Percentiles rank a stretch among this genome's conserved stretches.
These are phyloP conservation scores for Paramecium biaurelia DNA, from an alignment of 73 alveolate species.

Conservation along the genomic window DNA sequence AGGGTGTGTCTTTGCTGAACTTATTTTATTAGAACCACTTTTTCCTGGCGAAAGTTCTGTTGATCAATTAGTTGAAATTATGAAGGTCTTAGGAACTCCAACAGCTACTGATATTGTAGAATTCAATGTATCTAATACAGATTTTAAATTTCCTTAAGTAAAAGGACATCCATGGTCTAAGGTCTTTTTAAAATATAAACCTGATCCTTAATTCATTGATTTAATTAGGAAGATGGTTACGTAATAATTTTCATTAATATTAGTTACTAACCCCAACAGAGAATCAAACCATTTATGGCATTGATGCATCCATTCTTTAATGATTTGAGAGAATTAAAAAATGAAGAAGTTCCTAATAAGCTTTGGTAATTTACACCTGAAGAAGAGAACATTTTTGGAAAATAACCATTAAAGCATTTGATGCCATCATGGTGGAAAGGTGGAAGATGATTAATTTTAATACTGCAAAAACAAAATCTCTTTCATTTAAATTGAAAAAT, in stretches of 20 bases:
- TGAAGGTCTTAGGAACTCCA: constrained; percentile 89
- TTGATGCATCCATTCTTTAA: constrained; percentile 50
- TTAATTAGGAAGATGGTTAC: not conserved
- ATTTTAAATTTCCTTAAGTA: constrained; percentile 74
- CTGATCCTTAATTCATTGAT: constrained; percentile 36
- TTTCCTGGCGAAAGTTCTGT: constrained; percentile 85
- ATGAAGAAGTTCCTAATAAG: not conserved
- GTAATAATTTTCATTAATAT: not conserved
- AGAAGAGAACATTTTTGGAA: constrained; percentile 38
- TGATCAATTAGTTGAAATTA: constrained; percentile 81
- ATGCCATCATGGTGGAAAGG: not conserved
- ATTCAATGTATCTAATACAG: constrained; percentile 86
- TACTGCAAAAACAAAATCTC: not conserved
- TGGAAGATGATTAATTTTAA: not conserved
- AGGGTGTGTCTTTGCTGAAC: constrained; percentile 94
- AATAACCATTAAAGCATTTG: not conserved
- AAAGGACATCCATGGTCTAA: constrained; percentile 51
- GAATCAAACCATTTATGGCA: constrained; percentile 36
- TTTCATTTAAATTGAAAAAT: not conserved
- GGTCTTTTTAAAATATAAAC: constrained; percentile 23
- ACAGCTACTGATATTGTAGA: constrained; percentile 76
- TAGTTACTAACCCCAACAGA: constrained; percentile 5
- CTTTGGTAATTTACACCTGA: constrained; percentile 36
- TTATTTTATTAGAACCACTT: constrained; percentile 76
- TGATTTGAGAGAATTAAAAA: constrained; percentile 10